Base-by-base conservation (phyloP, 2,329 filamentous ascomycete genomes). In the Fusarium cyanostomum region DNA sequence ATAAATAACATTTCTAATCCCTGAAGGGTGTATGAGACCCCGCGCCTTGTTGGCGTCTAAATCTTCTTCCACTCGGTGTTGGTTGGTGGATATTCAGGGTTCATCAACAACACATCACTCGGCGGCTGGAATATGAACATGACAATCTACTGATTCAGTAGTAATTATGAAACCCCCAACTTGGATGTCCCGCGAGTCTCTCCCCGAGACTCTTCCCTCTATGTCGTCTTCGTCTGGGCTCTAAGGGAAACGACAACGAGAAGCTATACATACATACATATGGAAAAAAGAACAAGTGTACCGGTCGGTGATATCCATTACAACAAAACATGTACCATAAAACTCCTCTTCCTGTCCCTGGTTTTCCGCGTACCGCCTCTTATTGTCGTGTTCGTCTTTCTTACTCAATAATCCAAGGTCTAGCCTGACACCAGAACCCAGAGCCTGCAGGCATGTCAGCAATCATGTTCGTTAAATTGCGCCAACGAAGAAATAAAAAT, bases 341-440 rank as follows among this genome's bases (percentile, higher is more conserved):
- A 60, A 48, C 39, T 38, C 60, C 52, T 43, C 53, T 52, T 45
- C 33, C 34, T 37, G 12, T 60, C 52, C 57, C 38, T 33, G 33
- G 16, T 45, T 64, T 58, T 60, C 43, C 33, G 10, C 42, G 39
- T 59, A 34, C 48, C 50, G 12, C 34, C 58, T 64, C 58, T 56
- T 56, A 34, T 58, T 56, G 48, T 66, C 50, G 24, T 64, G 39
- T 27, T 37, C 56, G 49, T 48, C 21, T 27, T 48, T 28, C 27
- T 42, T 56, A 26, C 26, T 38, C 42, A 39, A 34, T 53, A 21
- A 21, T 38, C 16, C 31, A 43, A 50, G 11, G n/a, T 38, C 64
- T 73, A 77, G 12, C 75, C 75, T 8, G 77, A 78, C 38, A 79
- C 75, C 54, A 79, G 63, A 44, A 79, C 77, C 77, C 77, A 79